Base-by-base conservation (phyloP, 441 rosid species). In the Theobroma grandiflorum region DNA sequence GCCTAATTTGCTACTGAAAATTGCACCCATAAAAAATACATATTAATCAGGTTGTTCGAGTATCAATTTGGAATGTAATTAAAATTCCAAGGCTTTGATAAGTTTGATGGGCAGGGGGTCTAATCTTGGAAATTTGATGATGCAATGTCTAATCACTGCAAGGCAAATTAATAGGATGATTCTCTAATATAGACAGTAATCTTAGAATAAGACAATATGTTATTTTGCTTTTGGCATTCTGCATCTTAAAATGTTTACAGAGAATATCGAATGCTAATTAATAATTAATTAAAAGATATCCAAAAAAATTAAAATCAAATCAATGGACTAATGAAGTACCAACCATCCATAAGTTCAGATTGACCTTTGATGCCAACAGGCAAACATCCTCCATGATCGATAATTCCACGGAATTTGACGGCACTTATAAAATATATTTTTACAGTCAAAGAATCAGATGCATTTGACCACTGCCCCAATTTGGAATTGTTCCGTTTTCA, bases 91-190 rank as follows among this genome's bases (percentile, higher is more conserved):
- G 35, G 77, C 38, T n/a, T 12, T 71, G 8, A 47, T 50, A 50
- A 47, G 14, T 16, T 35, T 74, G 69, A 55, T 20, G 47, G 55
- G 53, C 22, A 43, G 40, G 49, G n/a, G 37, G 77, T 74, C 66
- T 74, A 35, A 4, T 75, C 69, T 37, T 53, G n/a, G 38, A 26
- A 26, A 6, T 20, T 58, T 57, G 6, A 18, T 57, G 26, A 4
- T 20, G 26, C 63, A 58, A 1, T 3, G 0, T 47, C 47, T 7
- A 16, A 53, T 42, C 6, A 26, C 31, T 26, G 1, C 31, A 26
- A 26, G 31, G 45, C 45, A 42, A 42, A 4, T 4, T 16, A 2
- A 6, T 20, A 16, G 20, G 62, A 57, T 0, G 26, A 55, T 6
- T 6, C 61, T 20, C 14, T 1, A 20, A 55, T 20, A 58, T 8